Percentiles rank a stretch among this genome's conserved stretches.
Evolutionary conservation across 345 rosid species (phyloP).

Genomic region (Pugionium dolabratum): DNA sequence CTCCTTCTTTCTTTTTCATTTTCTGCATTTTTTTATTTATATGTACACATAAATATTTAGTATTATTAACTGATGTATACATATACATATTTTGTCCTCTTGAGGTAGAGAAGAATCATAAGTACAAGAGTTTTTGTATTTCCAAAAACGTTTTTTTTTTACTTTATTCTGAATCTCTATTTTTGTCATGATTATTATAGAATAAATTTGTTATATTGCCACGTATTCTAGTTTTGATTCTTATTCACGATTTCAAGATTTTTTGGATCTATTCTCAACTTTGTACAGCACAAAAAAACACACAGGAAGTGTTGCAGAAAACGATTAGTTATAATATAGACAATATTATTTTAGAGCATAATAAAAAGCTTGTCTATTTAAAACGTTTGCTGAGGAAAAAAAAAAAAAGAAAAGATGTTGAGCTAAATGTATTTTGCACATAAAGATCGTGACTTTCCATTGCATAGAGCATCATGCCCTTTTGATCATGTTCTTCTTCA

Average conservation of each 20-base stretch:
- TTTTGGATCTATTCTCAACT: conserved; percentile 34
- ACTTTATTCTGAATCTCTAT: neutral
- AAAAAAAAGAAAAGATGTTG: conserved; percentile 20
- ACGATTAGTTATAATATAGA: no score
- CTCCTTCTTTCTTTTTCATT: conserved; percentile 44
- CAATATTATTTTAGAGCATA: neutral
- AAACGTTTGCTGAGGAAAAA: no score
- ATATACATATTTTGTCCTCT: conserved; percentile 5
- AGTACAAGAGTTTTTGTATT: neutral
- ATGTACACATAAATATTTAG: no score
- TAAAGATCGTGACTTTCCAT: conserved; percentile 39
- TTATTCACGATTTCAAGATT: conserved; percentile 18
- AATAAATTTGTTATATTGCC: conserved; percentile 20
- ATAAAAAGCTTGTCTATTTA: neutral
- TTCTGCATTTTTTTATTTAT: conserved; percentile 33
- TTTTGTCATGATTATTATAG: no score
- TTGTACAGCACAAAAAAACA: neutral
- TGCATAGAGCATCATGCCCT: conserved; percentile 29
- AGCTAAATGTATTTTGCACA: conserved; percentile 34
- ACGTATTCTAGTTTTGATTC: conserved; percentile 15
- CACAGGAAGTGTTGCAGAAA: no score
- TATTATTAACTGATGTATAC: neutral
- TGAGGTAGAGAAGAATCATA: neutral
- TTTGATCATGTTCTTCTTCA: conserved; percentile 36
- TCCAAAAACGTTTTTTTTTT: neutral